phyloP scores from a whole-genome alignment of 768 basidiomycete species.

The Plicaturopsis crispa region DNA sequence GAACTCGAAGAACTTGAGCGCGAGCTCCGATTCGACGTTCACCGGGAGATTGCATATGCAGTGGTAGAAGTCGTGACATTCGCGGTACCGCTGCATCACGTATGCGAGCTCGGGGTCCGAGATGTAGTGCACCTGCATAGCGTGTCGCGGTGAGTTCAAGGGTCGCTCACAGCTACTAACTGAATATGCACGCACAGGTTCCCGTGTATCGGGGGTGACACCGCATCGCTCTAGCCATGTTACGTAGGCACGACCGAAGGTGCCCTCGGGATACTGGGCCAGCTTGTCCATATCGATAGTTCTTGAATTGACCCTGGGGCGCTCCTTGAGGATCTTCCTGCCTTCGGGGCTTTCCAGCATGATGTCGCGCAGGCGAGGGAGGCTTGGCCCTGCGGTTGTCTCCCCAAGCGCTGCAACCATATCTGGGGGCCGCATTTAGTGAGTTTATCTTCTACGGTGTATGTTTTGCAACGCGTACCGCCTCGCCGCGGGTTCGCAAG shows the following conservation, averaged over 20 bases:
- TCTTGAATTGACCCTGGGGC: slow-evolving; percentile 72
- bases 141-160: too few species aligned
- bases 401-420: slow-evolving; percentile 95
- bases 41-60: slow-evolving; percentile 86
- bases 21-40: slow-evolving; percentile 84
- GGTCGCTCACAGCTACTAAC: too few species aligned
- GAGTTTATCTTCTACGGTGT: not conserved
- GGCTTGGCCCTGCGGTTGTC: slow-evolving; percentile 76
- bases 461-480: slow-evolving; percentile 41
- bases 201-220: slow-evolving; percentile 90
- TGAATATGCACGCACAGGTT: slow-evolving; percentile 54
- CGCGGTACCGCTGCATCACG: slow-evolving; percentile 96
- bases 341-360: slow-evolving; percentile 83
- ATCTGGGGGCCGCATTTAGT: slow-evolving; percentile 38
- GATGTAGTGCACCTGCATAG: slow-evolving; percentile 85
- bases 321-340: slow-evolving; percentile 70
- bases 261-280: slow-evolving; percentile 62
- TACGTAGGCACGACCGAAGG: slow-evolving; percentile 80
- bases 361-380: slow-evolving; percentile 65
- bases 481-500: slow-evolving; percentile 76
- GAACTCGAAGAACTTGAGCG: slow-evolving; percentile 92
- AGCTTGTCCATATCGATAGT: slow-evolving; percentile 71
- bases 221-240: slow-evolving; percentile 86
- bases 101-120: slow-evolving; percentile 94
- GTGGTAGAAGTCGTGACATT: slow-evolving; percentile 98